These are phyloP conservation scores for Circinella minor DNA, from an alignment of 371 early-diverging fungal genomes.

Conservation along the genomic window DNA sequence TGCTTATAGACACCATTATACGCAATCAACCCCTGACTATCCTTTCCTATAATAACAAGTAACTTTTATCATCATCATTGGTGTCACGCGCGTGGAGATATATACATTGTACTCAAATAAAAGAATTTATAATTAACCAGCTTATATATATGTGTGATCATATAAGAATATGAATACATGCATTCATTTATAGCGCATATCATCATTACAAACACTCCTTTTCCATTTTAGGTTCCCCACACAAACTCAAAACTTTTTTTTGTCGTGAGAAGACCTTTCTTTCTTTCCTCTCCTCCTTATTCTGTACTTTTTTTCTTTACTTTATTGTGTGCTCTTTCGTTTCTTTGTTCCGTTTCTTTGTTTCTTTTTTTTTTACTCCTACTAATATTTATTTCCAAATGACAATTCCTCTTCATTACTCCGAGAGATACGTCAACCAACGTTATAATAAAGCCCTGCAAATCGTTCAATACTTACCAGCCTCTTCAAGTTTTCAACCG, in stretches of 20 bases:
- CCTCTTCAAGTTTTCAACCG: conserved; percentile 49
- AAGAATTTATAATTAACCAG: too few relatives aligned
- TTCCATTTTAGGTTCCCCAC: background rate
- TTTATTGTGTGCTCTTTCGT: too few relatives aligned
- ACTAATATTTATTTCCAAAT: conserved; percentile 10
- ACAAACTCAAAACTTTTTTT: background rate
- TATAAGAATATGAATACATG: background rate
- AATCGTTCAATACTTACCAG: conserved; percentile 51
- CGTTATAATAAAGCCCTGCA: conserved; percentile 45
- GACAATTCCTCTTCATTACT: conserved; percentile 32
- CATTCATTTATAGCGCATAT: background rate
- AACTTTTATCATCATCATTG: background rate
- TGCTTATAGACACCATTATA: too few relatives aligned
- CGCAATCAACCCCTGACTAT: conserved; percentile 3
- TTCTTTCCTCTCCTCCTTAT: conserved; percentile 8
- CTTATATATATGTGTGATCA: background rate
- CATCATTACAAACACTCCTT: conserved; percentile 2
- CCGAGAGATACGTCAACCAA: conserved; percentile 41
- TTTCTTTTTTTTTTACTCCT: background rate
- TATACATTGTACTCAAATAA: background rate
- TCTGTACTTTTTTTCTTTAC: background rate
- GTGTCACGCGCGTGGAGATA: conserved; percentile 9
- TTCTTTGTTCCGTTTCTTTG: conserved; percentile 14
- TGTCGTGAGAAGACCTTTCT: background rate
- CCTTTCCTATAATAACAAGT: too few relatives aligned